Evolutionary conservation across 306 rosid genomes (phyloP).

Genomic region (Vachellia collinsii): DNA sequence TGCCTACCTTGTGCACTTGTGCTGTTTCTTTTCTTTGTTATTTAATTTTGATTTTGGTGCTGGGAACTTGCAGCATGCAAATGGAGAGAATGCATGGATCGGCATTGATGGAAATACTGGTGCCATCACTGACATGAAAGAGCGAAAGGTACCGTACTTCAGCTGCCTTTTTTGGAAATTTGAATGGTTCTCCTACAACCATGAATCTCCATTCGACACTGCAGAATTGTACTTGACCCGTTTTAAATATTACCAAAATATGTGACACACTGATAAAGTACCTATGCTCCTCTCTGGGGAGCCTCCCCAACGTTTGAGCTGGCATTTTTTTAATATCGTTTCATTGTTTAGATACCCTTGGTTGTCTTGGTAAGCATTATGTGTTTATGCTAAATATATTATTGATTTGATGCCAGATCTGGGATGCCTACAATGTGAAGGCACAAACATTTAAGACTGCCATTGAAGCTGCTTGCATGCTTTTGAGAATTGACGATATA

Average conservation of each 20-base stretch:
- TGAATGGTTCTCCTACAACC: conserved; percentile 13
- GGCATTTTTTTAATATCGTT: conserved; percentile 11
- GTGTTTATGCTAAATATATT: conserved; percentile 18
- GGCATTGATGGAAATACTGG: conserved; percentile 97
- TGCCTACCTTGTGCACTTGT: not conserved
- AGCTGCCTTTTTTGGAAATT: not conserved
- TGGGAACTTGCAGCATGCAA: conserved; percentile 72
- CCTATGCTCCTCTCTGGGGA: not conserved
- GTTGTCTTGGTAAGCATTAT: not conserved
- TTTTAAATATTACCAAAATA: not conserved
- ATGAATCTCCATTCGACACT: not conserved
- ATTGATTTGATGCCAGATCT: conserved; percentile 56
- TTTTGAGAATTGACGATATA: conserved; percentile 91
- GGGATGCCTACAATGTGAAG: conserved; percentile 98
- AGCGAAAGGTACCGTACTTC: conserved; percentile 60
- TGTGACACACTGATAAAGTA: not conserved
- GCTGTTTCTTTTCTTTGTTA: not conserved
- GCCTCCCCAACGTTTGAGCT: not conserved
- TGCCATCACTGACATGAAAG: conserved; percentile 77
- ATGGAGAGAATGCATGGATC: conserved; percentile 93
- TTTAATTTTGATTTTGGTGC: not conserved
- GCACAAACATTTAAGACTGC: conserved; percentile 97
- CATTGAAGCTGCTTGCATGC: conserved; percentile 98
- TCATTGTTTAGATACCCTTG: not conserved
- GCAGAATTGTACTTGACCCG: not conserved